Conservation (phyloP, 179 eudicot species). For the Vitellaria paradoxa region DNA sequence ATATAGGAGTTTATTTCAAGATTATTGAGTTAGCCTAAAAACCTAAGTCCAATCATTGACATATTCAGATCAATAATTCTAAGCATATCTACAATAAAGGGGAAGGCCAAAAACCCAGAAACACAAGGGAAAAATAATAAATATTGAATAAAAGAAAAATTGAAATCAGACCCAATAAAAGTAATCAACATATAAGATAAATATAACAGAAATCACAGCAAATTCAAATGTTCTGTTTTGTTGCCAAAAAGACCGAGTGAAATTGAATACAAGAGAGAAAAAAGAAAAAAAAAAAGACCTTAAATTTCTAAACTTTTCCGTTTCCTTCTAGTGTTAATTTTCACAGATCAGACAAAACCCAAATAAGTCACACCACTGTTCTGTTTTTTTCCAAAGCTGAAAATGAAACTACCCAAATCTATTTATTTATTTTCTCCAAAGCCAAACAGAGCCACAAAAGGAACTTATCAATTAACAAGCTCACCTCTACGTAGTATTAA, state of each 20-base stretch:
- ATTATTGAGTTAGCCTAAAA: not conserved
- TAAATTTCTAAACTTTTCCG: not conserved
- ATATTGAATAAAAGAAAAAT: too few species aligned
- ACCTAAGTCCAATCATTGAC: not conserved
- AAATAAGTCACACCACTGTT: too few species aligned
- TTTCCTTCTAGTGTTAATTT: not conserved
- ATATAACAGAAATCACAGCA: not conserved
- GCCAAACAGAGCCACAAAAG: not conserved
- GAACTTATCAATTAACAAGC: not conserved
- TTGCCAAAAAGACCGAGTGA: too few species aligned
- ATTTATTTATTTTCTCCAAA: conserved; percentile 1
- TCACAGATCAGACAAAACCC: too few species aligned
- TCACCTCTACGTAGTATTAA: too few species aligned
- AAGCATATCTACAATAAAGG: not conserved
- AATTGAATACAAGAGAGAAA: too few species aligned
- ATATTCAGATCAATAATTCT: not conserved
- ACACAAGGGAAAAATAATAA: not conserved
- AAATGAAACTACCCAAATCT: not conserved
- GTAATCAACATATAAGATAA: not conserved
- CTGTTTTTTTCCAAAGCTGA: too few species aligned
- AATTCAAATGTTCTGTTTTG: not conserved
- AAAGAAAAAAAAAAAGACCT: too few species aligned
- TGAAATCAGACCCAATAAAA: not conserved
- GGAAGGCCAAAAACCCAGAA: not conserved
- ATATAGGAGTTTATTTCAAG: not conserved